phyloP scores from a whole-genome alignment of 164 flowering plant genomes.

The Taxillus chinensis region DNA sequence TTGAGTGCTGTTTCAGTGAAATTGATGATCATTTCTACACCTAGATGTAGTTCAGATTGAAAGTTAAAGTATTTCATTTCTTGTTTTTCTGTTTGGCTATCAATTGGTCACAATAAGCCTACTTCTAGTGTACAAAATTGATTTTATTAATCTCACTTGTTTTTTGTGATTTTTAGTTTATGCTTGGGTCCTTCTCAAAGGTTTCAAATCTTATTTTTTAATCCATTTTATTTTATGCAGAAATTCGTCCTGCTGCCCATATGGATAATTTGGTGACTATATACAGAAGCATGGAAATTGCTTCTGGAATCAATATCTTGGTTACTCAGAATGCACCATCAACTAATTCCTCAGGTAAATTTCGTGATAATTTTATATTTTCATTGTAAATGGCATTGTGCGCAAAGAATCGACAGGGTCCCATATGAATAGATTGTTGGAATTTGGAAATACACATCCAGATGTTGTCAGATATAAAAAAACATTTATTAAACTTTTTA shows the following conservation, averaged over 20 bases:
- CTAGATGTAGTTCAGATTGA: too few species aligned
- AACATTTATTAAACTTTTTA: too few species aligned
- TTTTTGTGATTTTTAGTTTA: too few species aligned
- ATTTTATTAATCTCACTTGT: too few species aligned
- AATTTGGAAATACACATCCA: not conserved
- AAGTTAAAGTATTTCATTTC: too few species aligned
- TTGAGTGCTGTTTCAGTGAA: too few species aligned
- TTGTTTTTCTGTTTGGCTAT: too few species aligned
- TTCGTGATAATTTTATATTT: not conserved
- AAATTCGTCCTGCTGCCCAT: slow-evolving; percentile 84
- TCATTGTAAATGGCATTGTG: not conserved
- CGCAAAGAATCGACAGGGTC: not conserved
- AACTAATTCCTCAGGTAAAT: slow-evolving; percentile 35
- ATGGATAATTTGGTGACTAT: slow-evolving; percentile 91
- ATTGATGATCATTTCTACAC: too few species aligned
- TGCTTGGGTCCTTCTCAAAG: too few species aligned
- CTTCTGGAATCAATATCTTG: slow-evolving; percentile 65
- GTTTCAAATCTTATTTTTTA: not conserved
- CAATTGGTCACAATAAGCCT: too few species aligned
- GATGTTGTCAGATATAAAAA: too few species aligned
- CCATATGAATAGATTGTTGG: not conserved
- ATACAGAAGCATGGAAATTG: slow-evolving; percentile 90
- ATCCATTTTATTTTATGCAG: slow-evolving; percentile 24
- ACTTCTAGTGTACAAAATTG: too few species aligned
- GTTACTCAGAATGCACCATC: slow-evolving; percentile 48